Evolutionary conservation across 1,284 basidiomycete genomes (phyloP), one percentile per base, ranked within the genome.

Genomic region (Rhodotorula sp.): DNA sequence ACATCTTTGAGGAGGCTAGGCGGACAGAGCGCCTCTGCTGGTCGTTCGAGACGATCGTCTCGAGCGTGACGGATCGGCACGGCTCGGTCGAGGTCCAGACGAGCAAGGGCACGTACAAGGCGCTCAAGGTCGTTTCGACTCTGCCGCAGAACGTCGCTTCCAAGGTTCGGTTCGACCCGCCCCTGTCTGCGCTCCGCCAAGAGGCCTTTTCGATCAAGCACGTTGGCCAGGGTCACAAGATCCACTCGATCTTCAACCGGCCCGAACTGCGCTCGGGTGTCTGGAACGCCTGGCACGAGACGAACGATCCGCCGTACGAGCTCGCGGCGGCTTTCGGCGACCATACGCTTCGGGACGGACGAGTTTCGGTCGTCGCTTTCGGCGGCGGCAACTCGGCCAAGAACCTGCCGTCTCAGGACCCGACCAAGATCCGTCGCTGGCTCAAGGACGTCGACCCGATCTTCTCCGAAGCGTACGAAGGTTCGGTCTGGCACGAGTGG

Each of bases 281-380:
- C 26, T 43, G 58, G 48, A 59, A 59, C 49, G 64, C 48, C 48
- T 65, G 60, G 60, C 48, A 52, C 49, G 64, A 65, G 49, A 18
- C n/a, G 7, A 31, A 18, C 20, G n/a, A 26, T n/a, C 21, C 49
- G 48, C 31, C 64, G n/a, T 12, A 59, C 29, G 46, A 49, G 58
- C 64, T 65, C 64, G 64, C 58, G 6, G 64, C 64, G 18, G 64
- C 48, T 16, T 65, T 65, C 26, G 64, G 64, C 23, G 64, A 65
- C 58, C 64, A 65, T 34, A 65, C 49, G 34, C 31, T 59, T 23
- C 39, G 58, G 26, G 58, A 65, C 49, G 64, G 64, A 18, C 39
- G 48, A 18, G 64, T 51, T 34, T 39, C 48, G n/a, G 64, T 65
- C 49, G 64, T 65, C 12, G 8, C 64, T 5, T 65, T 65, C 39